Evolutionary conservation across 352 stramenopile genomes (phyloP).

Genomic region (Plasmopara viticola): DNA sequence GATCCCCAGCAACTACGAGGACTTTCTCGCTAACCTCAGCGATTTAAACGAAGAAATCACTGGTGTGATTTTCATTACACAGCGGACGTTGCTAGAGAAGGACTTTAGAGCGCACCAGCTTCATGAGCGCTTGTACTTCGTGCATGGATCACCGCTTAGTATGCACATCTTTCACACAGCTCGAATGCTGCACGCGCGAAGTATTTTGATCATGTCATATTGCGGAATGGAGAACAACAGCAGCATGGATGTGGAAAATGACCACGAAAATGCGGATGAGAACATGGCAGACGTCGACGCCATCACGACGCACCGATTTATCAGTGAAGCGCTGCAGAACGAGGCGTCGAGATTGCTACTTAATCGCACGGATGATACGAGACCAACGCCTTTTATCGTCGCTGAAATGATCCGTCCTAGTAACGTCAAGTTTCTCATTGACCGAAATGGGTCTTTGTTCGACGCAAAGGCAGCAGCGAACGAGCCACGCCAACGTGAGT

Average conservation of each 20-base stretch:
- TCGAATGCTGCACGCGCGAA: slow-evolving; percentile 47
- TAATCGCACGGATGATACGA: too few relatives aligned
- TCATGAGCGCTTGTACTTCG: slow-evolving; percentile 56
- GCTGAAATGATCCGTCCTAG: too few relatives aligned
- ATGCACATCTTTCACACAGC: slow-evolving; percentile 51
- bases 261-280: slow-evolving; percentile 44
- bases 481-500: slow-evolving; percentile 29
- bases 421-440: too few relatives aligned
- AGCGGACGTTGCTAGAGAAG: too few relatives aligned
- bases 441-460: slow-evolving; percentile 1
- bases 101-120: slow-evolving; percentile 24
- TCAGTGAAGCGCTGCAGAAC: slow-evolving; percentile 38
- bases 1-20: too few relatives aligned
- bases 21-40: too few relatives aligned
- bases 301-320: slow-evolving; percentile 72
- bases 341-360: too few relatives aligned
- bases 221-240: slow-evolving; percentile 40
- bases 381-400: too few relatives aligned
- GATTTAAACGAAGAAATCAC: too few relatives aligned
- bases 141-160: slow-evolving; percentile 57
- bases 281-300: slow-evolving; percentile 74
- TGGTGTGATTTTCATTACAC: too few relatives aligned
- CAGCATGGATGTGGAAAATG: slow-evolving; percentile 19
- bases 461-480: slow-evolving; percentile 32
- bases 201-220: slow-evolving; percentile 69